Evolutionary conservation across 768 basidiomycete genomes (phyloP).

Genomic region (Obba rivulosa): DNA sequence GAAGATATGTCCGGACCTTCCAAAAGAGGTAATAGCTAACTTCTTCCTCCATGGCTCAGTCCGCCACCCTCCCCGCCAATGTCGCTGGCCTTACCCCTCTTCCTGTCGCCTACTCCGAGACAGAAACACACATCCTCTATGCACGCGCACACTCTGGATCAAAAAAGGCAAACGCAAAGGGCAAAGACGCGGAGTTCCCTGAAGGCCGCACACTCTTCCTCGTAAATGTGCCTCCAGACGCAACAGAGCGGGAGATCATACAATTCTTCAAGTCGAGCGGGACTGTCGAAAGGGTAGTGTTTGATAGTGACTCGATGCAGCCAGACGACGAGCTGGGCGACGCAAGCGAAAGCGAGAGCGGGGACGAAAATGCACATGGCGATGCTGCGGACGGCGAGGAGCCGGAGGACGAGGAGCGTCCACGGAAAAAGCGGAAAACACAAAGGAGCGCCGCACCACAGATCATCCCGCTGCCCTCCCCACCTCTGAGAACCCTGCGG

Average conservation of each 20-base stretch:
- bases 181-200: conserved; percentile 28
- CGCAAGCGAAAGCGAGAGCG: conserved; percentile 33
- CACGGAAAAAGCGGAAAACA: conserved; percentile 29
- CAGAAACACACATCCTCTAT: conserved; percentile 69
- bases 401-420: conserved; percentile 14
- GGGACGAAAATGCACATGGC: conserved; percentile 31
- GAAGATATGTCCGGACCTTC: neutral
- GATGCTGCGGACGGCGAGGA: conserved; percentile 29
- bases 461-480: conserved; percentile 55
- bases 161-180: conserved; percentile 30
- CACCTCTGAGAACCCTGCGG: conserved; percentile 49
- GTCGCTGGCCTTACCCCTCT: conserved; percentile 46
- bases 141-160: conserved; percentile 58
- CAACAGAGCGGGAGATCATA: conserved; percentile 74
- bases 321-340: conserved; percentile 20
- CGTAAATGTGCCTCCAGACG: conserved; percentile 85
- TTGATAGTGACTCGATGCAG: conserved; percentile 41
- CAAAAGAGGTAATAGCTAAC: neutral
- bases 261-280: conserved; percentile 76
- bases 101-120: conserved; percentile 33
- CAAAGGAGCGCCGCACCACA: conserved; percentile 33
- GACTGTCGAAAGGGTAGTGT: conserved; percentile 68
- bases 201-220: conserved; percentile 78
- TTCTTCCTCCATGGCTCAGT: conserved; percentile 3
- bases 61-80: conserved; percentile 16